Evolutionary conservation across 495 filamentous ascomycete genomes (phyloP).

Genomic region (Chlorociboria aeruginascens): DNA sequence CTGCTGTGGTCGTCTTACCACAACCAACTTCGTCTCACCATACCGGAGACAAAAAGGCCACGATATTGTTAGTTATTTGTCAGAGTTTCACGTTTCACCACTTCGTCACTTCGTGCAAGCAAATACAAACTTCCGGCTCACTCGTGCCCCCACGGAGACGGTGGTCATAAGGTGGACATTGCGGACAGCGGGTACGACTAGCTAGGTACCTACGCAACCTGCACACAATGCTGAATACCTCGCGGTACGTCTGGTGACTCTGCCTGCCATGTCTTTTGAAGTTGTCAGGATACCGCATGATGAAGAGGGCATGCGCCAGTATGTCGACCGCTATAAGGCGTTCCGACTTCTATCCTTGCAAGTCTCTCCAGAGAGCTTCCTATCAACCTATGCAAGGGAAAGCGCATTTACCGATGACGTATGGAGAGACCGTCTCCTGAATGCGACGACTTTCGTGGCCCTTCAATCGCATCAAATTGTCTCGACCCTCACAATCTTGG

Average conservation of each 20-base stretch:
- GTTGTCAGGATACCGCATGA: slow-evolving; percentile 17
- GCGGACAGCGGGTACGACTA: background rate
- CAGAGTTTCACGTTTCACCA: too few relatives aligned
- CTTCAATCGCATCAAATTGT: slow-evolving; percentile 17
- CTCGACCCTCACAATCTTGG: slow-evolving; percentile 10
- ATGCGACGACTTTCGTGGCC: slow-evolving; percentile 32
- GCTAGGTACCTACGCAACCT: background rate
- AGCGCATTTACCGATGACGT: slow-evolving; percentile 26
- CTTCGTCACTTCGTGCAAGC: too few relatives aligned
- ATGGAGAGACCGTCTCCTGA: slow-evolving; percentile 33
- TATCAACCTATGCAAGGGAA: slow-evolving; percentile 35
- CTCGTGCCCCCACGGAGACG: too few relatives aligned
- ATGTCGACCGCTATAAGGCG: slow-evolving; percentile 21
- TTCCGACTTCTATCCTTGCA: slow-evolving; percentile 25
- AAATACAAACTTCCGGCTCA: too few relatives aligned
- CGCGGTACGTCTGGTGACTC: background rate
- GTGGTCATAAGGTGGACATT: too few relatives aligned
- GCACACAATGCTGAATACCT: background rate
- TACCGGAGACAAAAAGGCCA: too few relatives aligned
- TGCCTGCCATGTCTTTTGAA: slow-evolving; percentile 9
- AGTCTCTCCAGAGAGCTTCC: slow-evolving; percentile 30
- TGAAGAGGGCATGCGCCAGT: slow-evolving; percentile 17
- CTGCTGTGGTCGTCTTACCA: too few relatives aligned
- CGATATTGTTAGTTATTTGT: too few relatives aligned
- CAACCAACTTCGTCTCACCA: too few relatives aligned